These are phyloP conservation scores for Aspergillus pseudotamarii DNA, from an alignment of 2,329 filamentous ascomycete species.

Conservation along the genomic window DNA sequence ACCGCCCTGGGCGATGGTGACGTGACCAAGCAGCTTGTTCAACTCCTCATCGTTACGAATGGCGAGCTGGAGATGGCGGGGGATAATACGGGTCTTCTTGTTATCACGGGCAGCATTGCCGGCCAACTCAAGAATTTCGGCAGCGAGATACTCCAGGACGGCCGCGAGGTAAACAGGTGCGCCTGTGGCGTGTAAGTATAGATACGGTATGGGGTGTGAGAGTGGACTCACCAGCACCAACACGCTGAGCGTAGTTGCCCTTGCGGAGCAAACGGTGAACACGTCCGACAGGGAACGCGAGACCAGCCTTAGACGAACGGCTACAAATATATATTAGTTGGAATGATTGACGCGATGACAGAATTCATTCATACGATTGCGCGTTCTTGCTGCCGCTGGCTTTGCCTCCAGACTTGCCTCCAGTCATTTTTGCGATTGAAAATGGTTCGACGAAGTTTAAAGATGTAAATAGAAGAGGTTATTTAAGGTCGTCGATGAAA, in stretches of 20 bases:
- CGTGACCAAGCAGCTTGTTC: conserved; percentile 96
- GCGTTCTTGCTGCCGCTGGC: conserved; percentile 98
- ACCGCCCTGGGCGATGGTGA: conserved; percentile 97
- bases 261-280: conserved; percentile 98
- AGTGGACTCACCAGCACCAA: conserved; percentile 75
- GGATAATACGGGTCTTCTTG: conserved; percentile 99
- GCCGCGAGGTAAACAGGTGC: conserved; percentile 96
- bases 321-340: conserved; percentile 58
- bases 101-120: conserved; percentile 99
- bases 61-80: conserved; percentile 96
- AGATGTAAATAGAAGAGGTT: conserved; percentile 2
- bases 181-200: conserved; percentile 43
- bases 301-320: conserved; percentile 98
- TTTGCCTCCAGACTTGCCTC: conserved; percentile 99
- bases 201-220: neutral
- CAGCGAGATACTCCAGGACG: conserved; percentile 2
- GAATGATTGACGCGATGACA: conserved; percentile 20
- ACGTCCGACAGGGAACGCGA: conserved; percentile 98
- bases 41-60: conserved; percentile 99
- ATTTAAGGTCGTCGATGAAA: neutral
- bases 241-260: conserved; percentile 99
- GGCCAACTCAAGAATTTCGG: conserved; percentile 81
- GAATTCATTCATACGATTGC: conserved; percentile 78
- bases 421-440: conserved; percentile 86
- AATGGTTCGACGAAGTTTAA: conserved; percentile 26